phyloP scores from a whole-genome alignment of 2,329 filamentous ascomycete species.

The Pseudopithomyces maydicus region DNA sequence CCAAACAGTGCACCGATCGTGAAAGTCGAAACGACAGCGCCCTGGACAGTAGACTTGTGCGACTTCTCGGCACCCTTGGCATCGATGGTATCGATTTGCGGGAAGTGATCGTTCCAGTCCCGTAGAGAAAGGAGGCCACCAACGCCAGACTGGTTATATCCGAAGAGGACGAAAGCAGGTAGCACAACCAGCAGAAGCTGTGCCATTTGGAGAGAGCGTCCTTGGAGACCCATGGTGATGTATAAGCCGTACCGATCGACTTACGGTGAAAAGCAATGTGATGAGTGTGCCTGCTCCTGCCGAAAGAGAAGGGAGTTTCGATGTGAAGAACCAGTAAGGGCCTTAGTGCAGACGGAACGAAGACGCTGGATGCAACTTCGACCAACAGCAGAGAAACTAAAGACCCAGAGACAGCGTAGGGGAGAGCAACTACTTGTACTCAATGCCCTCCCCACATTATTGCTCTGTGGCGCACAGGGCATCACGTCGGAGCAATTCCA shows the following conservation, averaged over 20 bases:
- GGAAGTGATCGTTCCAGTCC: slow-evolving; percentile 53
- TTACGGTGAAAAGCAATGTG: neutral
- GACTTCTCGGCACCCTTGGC: slow-evolving; percentile 49
- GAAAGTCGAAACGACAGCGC: slow-evolving; percentile 52
- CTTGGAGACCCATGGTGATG: slow-evolving; percentile 17
- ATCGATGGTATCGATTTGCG: slow-evolving; percentile 55
- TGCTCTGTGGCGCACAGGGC: slow-evolving; percentile 1
- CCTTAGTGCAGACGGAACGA: neutral
- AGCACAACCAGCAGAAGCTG: slow-evolving; percentile 46
- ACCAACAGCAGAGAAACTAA: neutral
- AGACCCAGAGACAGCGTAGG: neutral
- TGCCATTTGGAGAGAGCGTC: slow-evolving; percentile 33
- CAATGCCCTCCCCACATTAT: slow-evolving; percentile 3
- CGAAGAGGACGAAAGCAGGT: slow-evolving; percentile 55
- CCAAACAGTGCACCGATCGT: slow-evolving; percentile 55
- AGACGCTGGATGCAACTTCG: neutral
- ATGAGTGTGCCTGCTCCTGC: neutral
- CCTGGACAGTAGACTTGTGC: slow-evolving; percentile 53
- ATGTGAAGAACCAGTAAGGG: neutral
- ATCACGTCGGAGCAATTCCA: neutral
- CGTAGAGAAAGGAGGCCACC: slow-evolving; percentile 52
- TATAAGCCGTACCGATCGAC: neutral
- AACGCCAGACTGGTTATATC: slow-evolving; percentile 59
- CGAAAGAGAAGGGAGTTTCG: neutral
- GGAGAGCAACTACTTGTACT: neutral